These are phyloP conservation scores for Amanita rubescens DNA, from an alignment of 768 basidiomycete species.

Conservation along the genomic window DNA sequence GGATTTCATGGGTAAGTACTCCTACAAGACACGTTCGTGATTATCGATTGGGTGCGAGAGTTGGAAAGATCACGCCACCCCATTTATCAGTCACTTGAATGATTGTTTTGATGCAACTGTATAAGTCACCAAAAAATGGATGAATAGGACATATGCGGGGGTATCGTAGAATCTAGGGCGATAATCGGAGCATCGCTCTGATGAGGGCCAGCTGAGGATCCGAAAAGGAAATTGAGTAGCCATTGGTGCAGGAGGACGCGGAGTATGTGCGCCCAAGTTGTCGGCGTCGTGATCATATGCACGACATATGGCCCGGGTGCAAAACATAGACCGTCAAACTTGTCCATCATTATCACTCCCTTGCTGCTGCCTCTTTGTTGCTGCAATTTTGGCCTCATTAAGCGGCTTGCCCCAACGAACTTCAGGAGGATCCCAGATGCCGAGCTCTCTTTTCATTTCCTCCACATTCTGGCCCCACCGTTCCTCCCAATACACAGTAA, in stretches of 20 bases:
- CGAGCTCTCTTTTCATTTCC: conserved; percentile 79
- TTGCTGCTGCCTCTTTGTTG: conserved; percentile 22
- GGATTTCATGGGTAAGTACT: too few relatives aligned
- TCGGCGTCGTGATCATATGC: not conserved
- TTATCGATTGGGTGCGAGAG: not conserved
- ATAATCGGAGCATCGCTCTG: not conserved
- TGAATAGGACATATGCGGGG: too few relatives aligned
- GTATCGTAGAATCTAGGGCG: not conserved
- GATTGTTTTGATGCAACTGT: not conserved
- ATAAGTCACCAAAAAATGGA: not conserved
- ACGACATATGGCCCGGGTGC: not conserved
- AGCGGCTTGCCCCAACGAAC: conserved; percentile 63
- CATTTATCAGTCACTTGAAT: not conserved
- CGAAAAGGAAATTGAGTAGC: too few relatives aligned
- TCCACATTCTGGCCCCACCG: conserved; percentile 81
- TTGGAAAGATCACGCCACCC: not conserved
- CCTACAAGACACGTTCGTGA: too few relatives aligned
- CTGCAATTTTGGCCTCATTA: conserved; percentile 50
- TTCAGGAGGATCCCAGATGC: conserved; percentile 77
- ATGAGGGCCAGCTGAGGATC: too few relatives aligned
- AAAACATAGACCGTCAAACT: not conserved
- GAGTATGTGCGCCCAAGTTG: too few relatives aligned
- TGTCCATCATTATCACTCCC: not conserved
- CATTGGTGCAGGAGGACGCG: too few relatives aligned
- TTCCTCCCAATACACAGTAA: conserved; percentile 95